Evolutionary conservation across 1,284 basidiomycete genomes (phyloP).

Genomic region (Termitomyces sp.): DNA sequence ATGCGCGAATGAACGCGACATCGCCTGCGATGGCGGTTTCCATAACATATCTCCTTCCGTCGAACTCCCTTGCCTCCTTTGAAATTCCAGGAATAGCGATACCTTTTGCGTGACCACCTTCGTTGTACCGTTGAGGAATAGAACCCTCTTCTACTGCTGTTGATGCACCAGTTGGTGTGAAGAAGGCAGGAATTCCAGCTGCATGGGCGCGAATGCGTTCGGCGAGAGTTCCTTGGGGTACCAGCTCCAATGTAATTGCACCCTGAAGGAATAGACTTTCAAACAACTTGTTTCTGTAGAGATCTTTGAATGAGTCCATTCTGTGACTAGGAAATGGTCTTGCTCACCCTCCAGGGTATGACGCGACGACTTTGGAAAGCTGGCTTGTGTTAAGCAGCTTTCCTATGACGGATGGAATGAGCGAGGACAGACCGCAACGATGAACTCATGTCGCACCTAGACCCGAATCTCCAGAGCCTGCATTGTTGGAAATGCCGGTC

Average conservation of each 20-base stretch:
- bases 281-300: conserved; percentile 70
- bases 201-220: conserved; percentile 90
- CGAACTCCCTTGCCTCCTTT: conserved; percentile 79
- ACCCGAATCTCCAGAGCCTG: conserved; percentile 73
- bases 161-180: conserved; percentile 88
- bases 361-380: conserved; percentile 81
- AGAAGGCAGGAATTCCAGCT: conserved; percentile 95
- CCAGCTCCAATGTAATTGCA: conserved; percentile 80
- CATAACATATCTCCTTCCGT: conserved; percentile 81
- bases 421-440: neutral
- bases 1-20: conserved; percentile 87
- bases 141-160: conserved; percentile 79
- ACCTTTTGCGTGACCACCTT: conserved; percentile 60
- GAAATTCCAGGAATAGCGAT: conserved; percentile 66
- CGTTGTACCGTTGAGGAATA: conserved; percentile 74
- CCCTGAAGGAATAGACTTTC: conserved; percentile 78
- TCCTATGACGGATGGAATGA: conserved; percentile 39
- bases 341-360: conserved; percentile 79
- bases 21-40: conserved; percentile 87
- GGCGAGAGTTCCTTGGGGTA: conserved; percentile 87
- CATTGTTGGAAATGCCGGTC: conserved; percentile 89
- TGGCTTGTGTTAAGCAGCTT: conserved; percentile 75
- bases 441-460: conserved; percentile 54
- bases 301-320: neutral
- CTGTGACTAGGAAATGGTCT: neutral